These are phyloP conservation scores for Epichloe coenophiala DNA, from an alignment of 2,329 filamentous ascomycete species.

Conservation along the genomic window DNA sequence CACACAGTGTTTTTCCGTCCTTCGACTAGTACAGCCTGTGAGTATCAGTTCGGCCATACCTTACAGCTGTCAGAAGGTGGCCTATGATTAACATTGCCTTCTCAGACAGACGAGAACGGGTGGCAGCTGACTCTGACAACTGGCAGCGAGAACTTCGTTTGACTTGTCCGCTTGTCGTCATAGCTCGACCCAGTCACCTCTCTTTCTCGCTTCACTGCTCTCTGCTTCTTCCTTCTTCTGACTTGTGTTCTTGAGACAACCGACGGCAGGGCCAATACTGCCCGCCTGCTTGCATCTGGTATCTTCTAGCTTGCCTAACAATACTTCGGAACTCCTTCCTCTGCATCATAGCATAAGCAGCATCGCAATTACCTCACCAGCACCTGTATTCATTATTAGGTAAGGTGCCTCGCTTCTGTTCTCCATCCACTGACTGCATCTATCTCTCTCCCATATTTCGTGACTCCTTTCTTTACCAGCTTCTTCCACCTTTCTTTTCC, in stretches of 20 bases:
- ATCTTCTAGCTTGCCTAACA: slow-evolving; percentile 5
- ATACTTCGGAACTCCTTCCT: slow-evolving; percentile 7
- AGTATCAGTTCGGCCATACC: background rate
- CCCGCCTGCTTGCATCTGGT: slow-evolving; percentile 5
- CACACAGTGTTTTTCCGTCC: background rate
- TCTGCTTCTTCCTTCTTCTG: slow-evolving; percentile 7
- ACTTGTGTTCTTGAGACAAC: slow-evolving; percentile 1
- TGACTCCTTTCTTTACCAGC: slow-evolving; percentile 8
- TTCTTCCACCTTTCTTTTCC: slow-evolving; percentile 12
- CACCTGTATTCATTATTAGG: slow-evolving; percentile 8
- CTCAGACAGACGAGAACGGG: background rate
- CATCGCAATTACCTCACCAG: slow-evolving; percentile 12
- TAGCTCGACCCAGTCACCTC: background rate
- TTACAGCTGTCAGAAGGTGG: slow-evolving; percentile 1
- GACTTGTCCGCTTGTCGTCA: slow-evolving; percentile 1
- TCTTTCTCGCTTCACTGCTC: slow-evolving; percentile 4
- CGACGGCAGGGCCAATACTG: slow-evolving; percentile 3
- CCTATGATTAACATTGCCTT: background rate
- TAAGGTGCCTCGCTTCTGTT: slow-evolving; percentile 9
- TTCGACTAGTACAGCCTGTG: background rate
- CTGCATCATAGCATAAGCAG: slow-evolving; percentile 7
- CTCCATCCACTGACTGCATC: slow-evolving; percentile 1
- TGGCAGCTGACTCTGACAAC: slow-evolving; percentile 3
- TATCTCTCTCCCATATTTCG: slow-evolving; percentile 6
- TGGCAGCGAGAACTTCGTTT: slow-evolving; percentile 2